Base-by-base conservation (phyloP, 495 filamentous ascomycete genomes). In the Apiosordaria backusii region DNA sequence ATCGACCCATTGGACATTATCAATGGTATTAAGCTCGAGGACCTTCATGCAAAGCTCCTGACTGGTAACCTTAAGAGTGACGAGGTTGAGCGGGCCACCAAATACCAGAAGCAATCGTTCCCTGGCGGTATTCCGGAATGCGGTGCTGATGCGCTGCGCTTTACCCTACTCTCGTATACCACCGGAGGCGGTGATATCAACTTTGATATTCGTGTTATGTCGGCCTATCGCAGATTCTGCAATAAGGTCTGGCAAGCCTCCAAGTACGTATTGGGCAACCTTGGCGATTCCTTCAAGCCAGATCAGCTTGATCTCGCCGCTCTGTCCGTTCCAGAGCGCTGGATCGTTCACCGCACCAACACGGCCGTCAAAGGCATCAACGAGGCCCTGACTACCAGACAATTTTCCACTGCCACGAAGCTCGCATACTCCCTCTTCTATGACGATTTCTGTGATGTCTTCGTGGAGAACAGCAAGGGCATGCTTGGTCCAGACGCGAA, bases 181-280 rank as follows among this genome's bases (percentile, higher is more conserved):
- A 93, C 92, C n/a, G 91, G 91, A 61, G 90, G 91, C 79, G 88
- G 90, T 67, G 91, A 96, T 73, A 94, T 96, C 75, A 86, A 85
- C 68, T 92, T 95, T 72, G 91, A 93, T 70, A 86, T 93, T 70
- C 87, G 91, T 78, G 90, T 93, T 64, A 92, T 96, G 71, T 85
- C 91, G 69, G 89, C 84, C 50, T 94, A 95, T 80, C 84, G 92
- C 60, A 86, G 89, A 63, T 96, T 96, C 85, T 92, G 92, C 77
- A 96, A 96, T 82, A 96, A 96, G 83, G 90, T 96, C 69, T 96
- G 92, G 80, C 90, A 94, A 77, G 92, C 92, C 29, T 92, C 88
- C 62, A 96, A 95, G 80, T 96, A 87, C 72, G 90, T 92, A 9
- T 82, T 95, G 65, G 90, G 92, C 64, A 89, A 90, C 70, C 76